A percentile compares a stretch with the other conserved stretches of the same genome.
phyloP scores from a whole-genome alignment of 257 asterid species.

The Jacaranda copaia region DNA sequence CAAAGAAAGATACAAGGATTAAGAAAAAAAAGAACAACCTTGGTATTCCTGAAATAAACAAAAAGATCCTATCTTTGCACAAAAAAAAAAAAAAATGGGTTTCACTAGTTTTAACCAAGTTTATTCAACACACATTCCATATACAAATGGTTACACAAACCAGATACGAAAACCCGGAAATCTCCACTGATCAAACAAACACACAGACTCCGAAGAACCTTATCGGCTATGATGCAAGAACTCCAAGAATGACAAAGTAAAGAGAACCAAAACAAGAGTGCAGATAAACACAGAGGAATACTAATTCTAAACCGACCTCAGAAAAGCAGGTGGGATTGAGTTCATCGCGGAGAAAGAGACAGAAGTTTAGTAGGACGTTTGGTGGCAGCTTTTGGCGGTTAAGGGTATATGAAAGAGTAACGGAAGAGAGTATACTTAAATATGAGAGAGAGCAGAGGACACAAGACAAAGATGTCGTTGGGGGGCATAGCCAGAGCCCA shows the following conservation, averaged over 20 bases:
- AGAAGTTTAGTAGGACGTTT: slow-evolving; percentile 23
- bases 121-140: neutral
- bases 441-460: slow-evolving; percentile 15
- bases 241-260: slow-evolving; percentile 16
- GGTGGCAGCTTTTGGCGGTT: slow-evolving; percentile 32
- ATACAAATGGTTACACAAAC: slow-evolving; percentile 13
- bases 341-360: slow-evolving; percentile 23
- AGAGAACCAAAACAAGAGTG: slow-evolving; percentile 3
- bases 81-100: slow-evolving; percentile 23
- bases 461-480: slow-evolving; percentile 3
- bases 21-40: slow-evolving; percentile 2
- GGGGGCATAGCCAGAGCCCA: slow-evolving; percentile 7
- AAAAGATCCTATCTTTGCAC: slow-evolving; percentile 1
- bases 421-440: slow-evolving; percentile 26
- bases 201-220: slow-evolving; percentile 13
- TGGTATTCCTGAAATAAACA: neutral
- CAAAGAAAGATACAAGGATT: neutral
- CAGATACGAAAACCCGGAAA: slow-evolving; percentile 17
- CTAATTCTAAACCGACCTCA: slow-evolving; percentile 12
- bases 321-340: slow-evolving; percentile 35
- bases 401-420: slow-evolving; percentile 17
- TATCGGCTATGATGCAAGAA: slow-evolving; percentile 23
- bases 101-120: slow-evolving; percentile 14
- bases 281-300: slow-evolving; percentile 6
- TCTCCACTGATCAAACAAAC: slow-evolving; percentile 29